These are phyloP conservation scores for Lonicera japonica DNA, from an alignment of 129 eudicot genomes.

Conservation along the genomic window DNA sequence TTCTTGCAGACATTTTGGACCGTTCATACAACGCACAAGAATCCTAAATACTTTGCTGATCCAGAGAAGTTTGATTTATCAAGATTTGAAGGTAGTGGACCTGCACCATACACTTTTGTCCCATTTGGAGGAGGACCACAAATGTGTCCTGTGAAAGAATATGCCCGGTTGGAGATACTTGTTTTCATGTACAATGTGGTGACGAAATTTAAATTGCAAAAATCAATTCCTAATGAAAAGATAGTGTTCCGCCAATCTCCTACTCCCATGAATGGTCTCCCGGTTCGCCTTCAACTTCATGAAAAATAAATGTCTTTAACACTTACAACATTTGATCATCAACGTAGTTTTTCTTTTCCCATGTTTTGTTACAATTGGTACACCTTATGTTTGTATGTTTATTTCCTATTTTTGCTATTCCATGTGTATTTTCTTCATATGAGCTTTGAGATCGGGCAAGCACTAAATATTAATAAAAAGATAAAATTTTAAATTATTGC, in stretches of 20 bases:
- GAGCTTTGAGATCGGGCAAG: too few species aligned
- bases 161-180: constrained; percentile 11
- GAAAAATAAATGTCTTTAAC: neutral
- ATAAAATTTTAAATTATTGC: too few species aligned
- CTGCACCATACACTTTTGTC: constrained; percentile 9
- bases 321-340: too few species aligned
- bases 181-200: constrained; percentile 9
- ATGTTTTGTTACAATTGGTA: too few species aligned
- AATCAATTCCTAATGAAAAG: constrained; percentile 5
- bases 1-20: constrained; percentile 2
- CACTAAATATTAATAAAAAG: too few species aligned
- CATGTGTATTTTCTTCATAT: too few species aligned
- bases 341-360: too few species aligned
- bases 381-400: too few species aligned
- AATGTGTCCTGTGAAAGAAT: constrained; percentile 18
- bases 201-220: constrained; percentile 8
- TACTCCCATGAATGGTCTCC: constrained; percentile 10
- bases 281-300: constrained; percentile 11
- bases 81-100: constrained; percentile 10
- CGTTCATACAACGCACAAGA: constrained; percentile 9
- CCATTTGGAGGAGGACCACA: constrained; percentile 14
- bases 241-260: constrained; percentile 2
- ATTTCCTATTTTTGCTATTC: too few species aligned
- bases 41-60: constrained; percentile 1
- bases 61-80: constrained; percentile 11